A percentile compares a stretch with the other conserved stretches of the same genome.
Evolutionary conservation across 129 eudicot species (phyloP).

Genomic region (Helianthus annuus): HanXRQr2.0-SUNRISE NC_035442.2:142573225-142573724

Average conservation of each 20-base stretch:
- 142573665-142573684: constrained; percentile 49
- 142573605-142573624: constrained; percentile 18
- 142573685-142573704: constrained; percentile 79
- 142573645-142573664: constrained; percentile 71
- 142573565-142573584: not conserved
- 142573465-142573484: constrained; percentile 20
- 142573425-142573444: not conserved
- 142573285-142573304: constrained; percentile 2
- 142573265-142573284: not conserved
- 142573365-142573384: not conserved
- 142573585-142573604: constrained; percentile 17
- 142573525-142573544: not conserved
- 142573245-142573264: too few relatives aligned
- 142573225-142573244: too few relatives aligned
- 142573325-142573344: not conserved
- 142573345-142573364: not conserved
- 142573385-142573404: not conserved
- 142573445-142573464: constrained; percentile 6
- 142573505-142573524: constrained; percentile 1
- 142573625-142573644: constrained; percentile 60
- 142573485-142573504: not conserved
- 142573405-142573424: not conserved
- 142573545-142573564: not conserved
- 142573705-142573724: constrained; percentile 89
- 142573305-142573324: not conserved